Conservation (phyloP, 495 filamentous ascomycete species). For the Wilcoxina mikolae region DNA sequence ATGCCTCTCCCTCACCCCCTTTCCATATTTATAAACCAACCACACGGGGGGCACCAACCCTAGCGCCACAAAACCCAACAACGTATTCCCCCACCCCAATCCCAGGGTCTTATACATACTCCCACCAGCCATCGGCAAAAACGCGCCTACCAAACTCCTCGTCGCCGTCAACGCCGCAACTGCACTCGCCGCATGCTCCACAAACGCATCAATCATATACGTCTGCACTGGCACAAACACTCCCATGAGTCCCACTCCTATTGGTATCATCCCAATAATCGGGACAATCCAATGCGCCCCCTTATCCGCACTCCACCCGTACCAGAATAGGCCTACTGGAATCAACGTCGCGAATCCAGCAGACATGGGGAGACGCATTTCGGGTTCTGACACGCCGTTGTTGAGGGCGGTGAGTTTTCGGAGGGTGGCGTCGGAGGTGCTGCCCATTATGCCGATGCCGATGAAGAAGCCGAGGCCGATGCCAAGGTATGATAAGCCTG, state of each 20-base stretch:
- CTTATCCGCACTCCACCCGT: conserved; percentile 34
- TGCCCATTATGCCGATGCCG: conserved; percentile 24
- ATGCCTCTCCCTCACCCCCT: conserved; percentile 35
- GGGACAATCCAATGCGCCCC: conserved; percentile 41
- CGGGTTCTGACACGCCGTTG: conserved; percentile 37
- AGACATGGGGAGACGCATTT: conserved; percentile 41
- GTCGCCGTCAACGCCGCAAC: conserved; percentile 42
- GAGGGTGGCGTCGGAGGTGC: conserved; percentile 32
- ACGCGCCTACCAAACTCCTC: conserved; percentile 40
- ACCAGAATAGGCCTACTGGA: conserved; percentile 37
- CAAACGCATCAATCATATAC: conserved; percentile 46
- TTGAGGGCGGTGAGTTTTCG: conserved; percentile 34
- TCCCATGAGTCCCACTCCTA: conserved; percentile 39
- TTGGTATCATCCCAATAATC: conserved; percentile 38
- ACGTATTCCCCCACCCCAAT: conserved; percentile 44
- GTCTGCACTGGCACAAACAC: conserved; percentile 39
- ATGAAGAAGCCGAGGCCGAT: conserved; percentile 35
- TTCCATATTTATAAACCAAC: conserved; percentile 40
- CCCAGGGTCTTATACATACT: conserved; percentile 41
- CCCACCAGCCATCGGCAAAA: conserved; percentile 41
- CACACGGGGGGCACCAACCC: conserved; percentile 38
- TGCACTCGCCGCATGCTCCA: conserved; percentile 44
- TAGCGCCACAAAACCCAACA: conserved; percentile 42
- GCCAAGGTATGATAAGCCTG: conserved; percentile 38
- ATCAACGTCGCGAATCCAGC: conserved; percentile 36